Base-by-base conservation (phyloP, 1,284 basidiomycete species). In the Apiotrichum gracile region DNA sequence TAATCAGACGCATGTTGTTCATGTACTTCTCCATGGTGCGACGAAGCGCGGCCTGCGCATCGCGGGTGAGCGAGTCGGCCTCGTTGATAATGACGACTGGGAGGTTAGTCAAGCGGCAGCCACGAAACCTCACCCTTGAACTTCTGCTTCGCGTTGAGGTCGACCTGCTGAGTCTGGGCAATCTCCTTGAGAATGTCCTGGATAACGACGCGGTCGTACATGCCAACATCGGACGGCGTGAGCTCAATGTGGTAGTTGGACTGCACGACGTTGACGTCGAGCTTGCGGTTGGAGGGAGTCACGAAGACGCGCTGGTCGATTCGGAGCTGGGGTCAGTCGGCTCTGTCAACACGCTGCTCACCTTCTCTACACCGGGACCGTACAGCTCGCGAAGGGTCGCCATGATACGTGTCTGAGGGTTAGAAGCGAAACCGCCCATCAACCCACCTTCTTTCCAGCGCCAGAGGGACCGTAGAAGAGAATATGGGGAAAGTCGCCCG, bases 21-120 rank as follows among this genome's bases (percentile, higher is more conserved):
- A 97, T 97, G 79, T 97, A 98, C 75, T 97, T 94, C 68, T 99
- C 94, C 94, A 98, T 99, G 3, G 94, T 98, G 54, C 96, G 82
- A 66, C 96, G 86, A 40, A 99, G 81, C 5, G 94, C 94, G 1
- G 94, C 92, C 78, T 98, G 94, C 0, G 94, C 94, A 76, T 98
- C 94, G 60, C 93, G 85, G 14, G 91, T 86, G 43, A 98, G 81
- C 0, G 88, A 85, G 73, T 99, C 94, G 0, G 94, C 96, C 76
- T 97, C 94, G 67, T 98, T 97, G 73, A 99, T 97, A 54, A 98
- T 83, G 42, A 98, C 94, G n/a, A 94, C 94, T 34, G 17, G n/a
- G 10, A 31, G 34, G 49, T 52, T 38, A 39, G 59, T 33, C 2
- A 39, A n/a, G 46, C 26, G 44, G 43, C 38, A 41, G 24, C 40